Evolutionary conservation across 129 eudicot species (phyloP).

Genomic region (Lonicera japonica): DNA sequence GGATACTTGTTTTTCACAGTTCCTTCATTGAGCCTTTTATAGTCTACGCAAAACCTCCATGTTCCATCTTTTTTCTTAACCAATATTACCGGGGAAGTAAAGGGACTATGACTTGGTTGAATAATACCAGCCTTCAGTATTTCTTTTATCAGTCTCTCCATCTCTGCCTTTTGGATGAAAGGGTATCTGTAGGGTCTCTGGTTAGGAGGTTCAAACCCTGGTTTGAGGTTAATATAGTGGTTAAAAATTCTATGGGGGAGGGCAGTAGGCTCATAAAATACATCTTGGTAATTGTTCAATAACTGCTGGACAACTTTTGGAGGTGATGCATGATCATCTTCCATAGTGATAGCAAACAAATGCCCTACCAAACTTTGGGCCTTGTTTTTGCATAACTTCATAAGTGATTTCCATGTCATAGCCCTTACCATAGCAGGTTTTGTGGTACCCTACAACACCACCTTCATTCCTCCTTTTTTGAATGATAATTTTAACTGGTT

Average conservation of each 20-base stretch:
- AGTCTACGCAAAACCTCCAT: neutral
- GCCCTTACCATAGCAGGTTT: neutral
- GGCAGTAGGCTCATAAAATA: neutral
- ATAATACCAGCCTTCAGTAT: neutral
- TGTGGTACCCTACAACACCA: neutral
- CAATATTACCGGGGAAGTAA: neutral
- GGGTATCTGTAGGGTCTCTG: conserved; percentile 9
- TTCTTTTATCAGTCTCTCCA: neutral
- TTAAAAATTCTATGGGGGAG: neutral
- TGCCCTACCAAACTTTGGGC: neutral
- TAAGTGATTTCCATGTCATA: neutral
- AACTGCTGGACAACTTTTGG: neutral
- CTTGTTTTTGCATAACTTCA: too few species aligned
- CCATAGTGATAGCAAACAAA: neutral
- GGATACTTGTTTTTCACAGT: conserved; percentile 9
- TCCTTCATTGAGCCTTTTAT: neutral
- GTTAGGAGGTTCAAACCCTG: neutral
- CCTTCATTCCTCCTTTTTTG: neutral
- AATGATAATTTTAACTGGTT: neutral
- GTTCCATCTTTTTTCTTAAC: neutral
- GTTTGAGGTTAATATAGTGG: neutral
- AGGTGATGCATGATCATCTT: neutral
- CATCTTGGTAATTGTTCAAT: neutral
- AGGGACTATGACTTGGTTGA: neutral
- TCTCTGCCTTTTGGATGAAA: neutral